A percentile compares a stretch with the other conserved stretches of the same genome.
Evolutionary conservation across 2,329 filamentous ascomycete genomes (phyloP).

Genomic region (Fusarium ambrosium): DNA sequence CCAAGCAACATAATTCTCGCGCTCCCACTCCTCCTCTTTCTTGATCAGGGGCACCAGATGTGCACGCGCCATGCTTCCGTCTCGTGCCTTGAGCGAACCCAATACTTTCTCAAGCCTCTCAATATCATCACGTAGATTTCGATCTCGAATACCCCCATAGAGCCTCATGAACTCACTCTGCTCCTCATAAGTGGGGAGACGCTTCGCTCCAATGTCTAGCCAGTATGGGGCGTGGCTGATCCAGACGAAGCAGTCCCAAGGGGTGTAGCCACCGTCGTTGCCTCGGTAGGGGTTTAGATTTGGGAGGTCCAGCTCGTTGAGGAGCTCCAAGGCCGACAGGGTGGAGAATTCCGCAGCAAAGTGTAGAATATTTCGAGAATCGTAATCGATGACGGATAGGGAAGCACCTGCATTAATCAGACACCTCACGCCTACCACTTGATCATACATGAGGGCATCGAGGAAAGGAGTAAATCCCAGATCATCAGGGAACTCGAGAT

Average conservation of each 20-base stretch:
- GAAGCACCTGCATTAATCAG: neutral
- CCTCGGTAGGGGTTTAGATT: neutral
- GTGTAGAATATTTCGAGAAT: neutral
- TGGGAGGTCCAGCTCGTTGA: neutral
- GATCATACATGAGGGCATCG: fast-evolving
- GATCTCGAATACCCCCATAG: constrained; percentile 19
- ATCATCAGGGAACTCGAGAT: neutral
- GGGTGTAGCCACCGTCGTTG: neutral
- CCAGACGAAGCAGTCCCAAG: neutral
- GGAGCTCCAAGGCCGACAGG: neutral
- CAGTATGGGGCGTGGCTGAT: fast-evolving
- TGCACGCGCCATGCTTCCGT: neutral
- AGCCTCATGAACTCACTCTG: constrained; percentile 13
- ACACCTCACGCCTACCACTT: neutral
- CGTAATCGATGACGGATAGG: fast-evolving
- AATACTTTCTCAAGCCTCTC: neutral
- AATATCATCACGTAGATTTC: constrained; percentile 20
- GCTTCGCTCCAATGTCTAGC: fast-evolving
- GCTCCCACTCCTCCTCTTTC: constrained; percentile 12
- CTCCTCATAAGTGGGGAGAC: neutral
- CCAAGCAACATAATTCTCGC: neutral
- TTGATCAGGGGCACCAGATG: neutral
- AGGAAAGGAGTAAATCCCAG: fast-evolving
- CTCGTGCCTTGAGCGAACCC: neutral
- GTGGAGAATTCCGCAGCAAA: fast-evolving